phyloP scores from a whole-genome alignment of 2,329 filamentous ascomycete genomes.

The Exutisphaerella laricina region DNA sequence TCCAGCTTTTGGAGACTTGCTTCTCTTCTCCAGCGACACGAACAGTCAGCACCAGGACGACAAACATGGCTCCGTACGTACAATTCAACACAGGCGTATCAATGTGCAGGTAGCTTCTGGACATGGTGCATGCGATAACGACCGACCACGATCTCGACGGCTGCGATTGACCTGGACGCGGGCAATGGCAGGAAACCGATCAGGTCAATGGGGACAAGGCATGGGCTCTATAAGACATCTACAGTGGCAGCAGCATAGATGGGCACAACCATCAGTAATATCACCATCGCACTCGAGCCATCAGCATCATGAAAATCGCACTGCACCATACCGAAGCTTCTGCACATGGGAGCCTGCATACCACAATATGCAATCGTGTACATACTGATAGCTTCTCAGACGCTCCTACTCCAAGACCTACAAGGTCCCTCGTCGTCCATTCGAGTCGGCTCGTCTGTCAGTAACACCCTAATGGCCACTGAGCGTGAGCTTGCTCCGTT shows the following conservation, averaged over 20 bases:
- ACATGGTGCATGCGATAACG: neutral
- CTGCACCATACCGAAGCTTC: neutral
- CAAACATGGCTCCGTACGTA: neutral
- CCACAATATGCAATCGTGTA: too few relatives aligned
- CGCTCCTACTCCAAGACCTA: conserved; percentile 97
- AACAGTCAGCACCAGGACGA: neutral
- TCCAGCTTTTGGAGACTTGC: neutral
- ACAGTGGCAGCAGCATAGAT: too few relatives aligned
- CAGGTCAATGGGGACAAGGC: too few relatives aligned
- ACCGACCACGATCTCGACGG: too few relatives aligned
- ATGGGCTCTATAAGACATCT: too few relatives aligned
- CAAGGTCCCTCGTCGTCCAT: conserved; percentile 95
- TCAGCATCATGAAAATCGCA: conserved; percentile 1
- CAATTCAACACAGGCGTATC: neutral
- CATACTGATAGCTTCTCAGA: conserved; percentile 25
- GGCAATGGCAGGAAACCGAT: too few relatives aligned
- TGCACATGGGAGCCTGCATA: neutral
- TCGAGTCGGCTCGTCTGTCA: conserved; percentile 99
- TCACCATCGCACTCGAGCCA: neutral
- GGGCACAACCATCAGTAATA: neutral
- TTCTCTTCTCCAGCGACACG: neutral
- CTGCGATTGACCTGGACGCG: too few relatives aligned
- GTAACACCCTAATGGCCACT: conserved; percentile 85
- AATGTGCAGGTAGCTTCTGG: neutral
- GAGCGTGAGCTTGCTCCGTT: conserved; percentile 94